Base-by-base conservation (phyloP, 441 rosid species). In the Syzygium malaccense region DNA sequence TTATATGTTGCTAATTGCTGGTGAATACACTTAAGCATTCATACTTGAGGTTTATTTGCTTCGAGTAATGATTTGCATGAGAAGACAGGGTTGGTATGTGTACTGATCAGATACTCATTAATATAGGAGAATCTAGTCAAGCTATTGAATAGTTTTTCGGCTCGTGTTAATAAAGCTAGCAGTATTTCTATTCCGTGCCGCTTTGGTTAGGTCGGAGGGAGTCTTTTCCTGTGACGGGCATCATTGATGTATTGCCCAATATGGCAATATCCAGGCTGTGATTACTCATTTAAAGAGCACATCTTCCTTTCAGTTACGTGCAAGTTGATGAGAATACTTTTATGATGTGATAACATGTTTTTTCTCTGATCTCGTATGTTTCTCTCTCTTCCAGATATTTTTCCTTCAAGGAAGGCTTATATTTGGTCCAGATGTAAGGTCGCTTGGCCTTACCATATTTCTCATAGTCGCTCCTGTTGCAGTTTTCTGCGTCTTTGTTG, bases 351-450 rank as follows among this genome's bases (percentile, higher is more conserved):
- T 41, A 54, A 30, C 86, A 23, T 20, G 17, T 85, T 55, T 85
- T 55, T 20, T 84, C 86, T 49, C 25, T 55, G 57, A 85, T 55
- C 75, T 86, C 78, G 45, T 78, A 55, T 26, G 54, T 30, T 56
- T 15, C 13, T 57, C 80, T 89, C 15, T 79, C 58, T 87, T 93
- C 88, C 96, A 96, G 99, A 91, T 94, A 94, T 97, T 97, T 92
- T 92, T 93, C 87, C 91, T 93, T 53, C 90, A 90, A 68, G 99
- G 99, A 88, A 95, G 99, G 92, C 94, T 97, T 85, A 93, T 97
- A 89, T 97, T 96, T 93, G 99, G 99, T 91, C 99, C 99, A 6
- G 99, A 97, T 93, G 98, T 95, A 54, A 93, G 96, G 89, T 96
- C 98, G 6, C 89, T 97, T 80, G 93, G 95, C 86, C 90, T 96